Evolutionary conservation across 805 yeast genomes (phyloP).

Genomic region (Metschnikowia lunata): DNA sequence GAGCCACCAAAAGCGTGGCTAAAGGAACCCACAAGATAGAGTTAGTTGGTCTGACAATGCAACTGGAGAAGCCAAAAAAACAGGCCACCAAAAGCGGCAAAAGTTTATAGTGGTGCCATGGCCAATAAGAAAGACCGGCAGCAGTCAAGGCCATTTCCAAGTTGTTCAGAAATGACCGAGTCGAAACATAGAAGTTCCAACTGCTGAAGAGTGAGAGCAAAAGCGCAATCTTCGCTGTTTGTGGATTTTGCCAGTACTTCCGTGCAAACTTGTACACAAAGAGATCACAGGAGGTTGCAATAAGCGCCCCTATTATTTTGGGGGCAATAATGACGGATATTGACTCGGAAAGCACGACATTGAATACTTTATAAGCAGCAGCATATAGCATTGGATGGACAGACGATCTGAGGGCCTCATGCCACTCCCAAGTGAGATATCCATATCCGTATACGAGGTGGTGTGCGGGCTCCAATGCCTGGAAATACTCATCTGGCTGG

Average conservation of each 20-base stretch:
- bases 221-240: constrained; percentile 41
- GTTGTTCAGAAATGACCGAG: constrained; percentile 83
- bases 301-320: constrained; percentile 59
- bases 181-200: constrained; percentile 76
- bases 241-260: constrained; percentile 29
- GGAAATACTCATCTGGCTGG: constrained; percentile 97
- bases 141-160: constrained; percentile 72
- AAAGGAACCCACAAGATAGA: constrained; percentile 68
- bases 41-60: constrained; percentile 82
- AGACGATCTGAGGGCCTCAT: constrained; percentile 65
- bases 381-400: constrained; percentile 75
- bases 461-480: constrained; percentile 91
- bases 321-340: constrained; percentile 51
- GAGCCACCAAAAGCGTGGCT: constrained; percentile 36
- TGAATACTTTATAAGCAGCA: constrained; percentile 33
- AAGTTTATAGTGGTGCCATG: constrained; percentile 41
- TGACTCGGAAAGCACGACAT: constrained; percentile 11
- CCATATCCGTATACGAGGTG: constrained; percentile 71
- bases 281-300: constrained; percentile 72
- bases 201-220: constrained; percentile 55
- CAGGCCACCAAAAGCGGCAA: constrained; percentile 34
- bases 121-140: constrained; percentile 67
- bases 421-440: constrained; percentile 93
- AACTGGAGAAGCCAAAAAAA: constrained; percentile 53
- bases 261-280: constrained; percentile 47